Conservation (phyloP, 2,329 filamentous ascomycete species). For the Colletotrichum zoysiae region DNA sequence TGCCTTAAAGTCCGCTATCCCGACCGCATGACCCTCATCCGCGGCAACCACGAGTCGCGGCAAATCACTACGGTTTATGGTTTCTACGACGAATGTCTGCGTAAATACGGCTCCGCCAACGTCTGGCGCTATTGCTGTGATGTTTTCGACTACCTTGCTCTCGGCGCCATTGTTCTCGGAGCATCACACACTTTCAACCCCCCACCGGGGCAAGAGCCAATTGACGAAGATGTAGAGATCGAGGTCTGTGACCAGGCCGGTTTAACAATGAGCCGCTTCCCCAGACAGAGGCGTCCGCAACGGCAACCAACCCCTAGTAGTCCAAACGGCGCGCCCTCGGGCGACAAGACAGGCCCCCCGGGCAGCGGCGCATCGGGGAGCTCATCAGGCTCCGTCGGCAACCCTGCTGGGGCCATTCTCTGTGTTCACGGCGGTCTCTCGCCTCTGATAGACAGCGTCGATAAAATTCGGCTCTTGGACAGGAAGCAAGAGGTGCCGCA, state of each 20-base stretch:
- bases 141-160: conserved; percentile 95
- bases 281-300: conserved; percentile 55
- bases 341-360: conserved; percentile 74
- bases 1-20: conserved; percentile 98
- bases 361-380: conserved; percentile 83
- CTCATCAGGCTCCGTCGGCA: conserved; percentile 73
- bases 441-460: conserved; percentile 90
- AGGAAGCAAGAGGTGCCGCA: conserved; percentile 98
- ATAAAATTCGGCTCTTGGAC: conserved; percentile 95
- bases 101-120: conserved; percentile 96
- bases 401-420: conserved; percentile 84
- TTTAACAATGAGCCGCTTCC: conserved; percentile 80
- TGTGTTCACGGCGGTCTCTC: conserved; percentile 96
- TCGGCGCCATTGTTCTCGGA: conserved; percentile 91
- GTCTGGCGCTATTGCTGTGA: conserved; percentile 98
- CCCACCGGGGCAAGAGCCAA: conserved; percentile 59
- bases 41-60: conserved; percentile 94
- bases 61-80: conserved; percentile 98
- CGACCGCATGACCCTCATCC: conserved; percentile 94
- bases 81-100: conserved; percentile 96
- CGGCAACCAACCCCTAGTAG: conserved; percentile 46
- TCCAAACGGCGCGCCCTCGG: conserved; percentile 47
- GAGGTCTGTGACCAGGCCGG: conserved; percentile 91
- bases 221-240: conserved; percentile 85
- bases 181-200: conserved; percentile 75